phyloP scores from a whole-genome alignment of 2,329 filamentous ascomycete species.

The Bipolaris victoriae region DNA sequence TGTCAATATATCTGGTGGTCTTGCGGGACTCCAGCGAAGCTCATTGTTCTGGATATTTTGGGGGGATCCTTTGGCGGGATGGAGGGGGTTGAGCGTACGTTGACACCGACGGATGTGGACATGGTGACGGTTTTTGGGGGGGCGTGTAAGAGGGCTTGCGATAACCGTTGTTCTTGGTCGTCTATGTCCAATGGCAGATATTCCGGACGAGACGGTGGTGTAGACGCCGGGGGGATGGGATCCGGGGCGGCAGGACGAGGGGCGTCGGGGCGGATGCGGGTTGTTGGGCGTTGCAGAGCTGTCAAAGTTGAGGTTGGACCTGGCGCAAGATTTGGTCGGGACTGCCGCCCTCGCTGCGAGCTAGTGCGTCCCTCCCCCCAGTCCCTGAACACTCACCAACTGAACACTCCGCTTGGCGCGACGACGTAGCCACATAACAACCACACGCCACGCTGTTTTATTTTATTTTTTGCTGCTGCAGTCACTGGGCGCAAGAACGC shows the following conservation, averaged over 20 bases:
- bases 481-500: no score
- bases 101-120: constrained; percentile 58
- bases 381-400: constrained; percentile 24
- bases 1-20: constrained; percentile 3
- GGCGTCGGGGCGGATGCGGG: constrained; percentile 31
- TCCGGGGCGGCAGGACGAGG: constrained; percentile 24
- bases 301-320: constrained; percentile 38
- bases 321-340: constrained; percentile 36
- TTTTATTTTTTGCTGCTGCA: neutral
- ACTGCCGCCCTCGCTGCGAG: constrained; percentile 20
- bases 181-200: constrained; percentile 42
- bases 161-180: constrained; percentile 23
- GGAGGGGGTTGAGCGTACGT: constrained; percentile 52
- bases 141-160: constrained; percentile 26
- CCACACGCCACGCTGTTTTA: constrained; percentile 5
- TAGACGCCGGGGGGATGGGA: constrained; percentile 18
- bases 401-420: constrained; percentile 35
- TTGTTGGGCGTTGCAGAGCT: constrained; percentile 29
- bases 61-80: neutral
- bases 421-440: constrained; percentile 19
- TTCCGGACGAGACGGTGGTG: constrained; percentile 25
- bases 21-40: neutral
- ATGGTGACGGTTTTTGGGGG: constrained; percentile 37
- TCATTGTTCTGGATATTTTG: neutral
- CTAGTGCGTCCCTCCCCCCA: constrained; percentile 14